Conservation (phyloP, 1,284 basidiomycete species). For the Pseudozyma sp. region DNA sequence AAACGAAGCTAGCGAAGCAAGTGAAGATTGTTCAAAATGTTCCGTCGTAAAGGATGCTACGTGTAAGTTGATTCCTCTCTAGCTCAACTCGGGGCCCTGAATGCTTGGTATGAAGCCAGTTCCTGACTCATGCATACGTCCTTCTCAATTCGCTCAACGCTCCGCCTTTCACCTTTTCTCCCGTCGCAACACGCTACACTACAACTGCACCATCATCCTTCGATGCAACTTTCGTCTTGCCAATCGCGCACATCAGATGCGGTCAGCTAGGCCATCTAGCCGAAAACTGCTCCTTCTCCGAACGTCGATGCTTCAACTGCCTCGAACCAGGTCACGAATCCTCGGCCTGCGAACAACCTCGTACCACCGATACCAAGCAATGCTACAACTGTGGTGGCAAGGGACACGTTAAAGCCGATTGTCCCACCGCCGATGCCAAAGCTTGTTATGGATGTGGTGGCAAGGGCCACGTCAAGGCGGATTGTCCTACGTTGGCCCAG, state of each 20-base stretch:
- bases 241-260: background rate
- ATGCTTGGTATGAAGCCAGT: too few species aligned
- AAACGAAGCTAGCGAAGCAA: background rate
- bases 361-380: constrained; percentile 48
- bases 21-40: constrained; percentile 9
- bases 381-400: constrained; percentile 52
- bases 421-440: constrained; percentile 26
- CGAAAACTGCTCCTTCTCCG: constrained; percentile 50
- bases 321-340: constrained; percentile 48
- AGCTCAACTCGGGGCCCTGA: too few species aligned
- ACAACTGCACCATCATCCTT: too few species aligned
- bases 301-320: constrained; percentile 57
- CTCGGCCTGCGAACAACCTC: constrained; percentile 40
- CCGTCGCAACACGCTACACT: too few species aligned
- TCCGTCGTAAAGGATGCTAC: constrained; percentile 40
- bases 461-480: constrained; percentile 13
- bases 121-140: too few species aligned
- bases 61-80: constrained; percentile 10
- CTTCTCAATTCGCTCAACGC: too few species aligned
- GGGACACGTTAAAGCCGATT: constrained; percentile 48
- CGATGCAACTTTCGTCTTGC: background rate
- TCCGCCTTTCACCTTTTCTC: too few species aligned
- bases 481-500: constrained; percentile 6
- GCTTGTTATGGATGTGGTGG: constrained; percentile 26
- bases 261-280: constrained; percentile 45